phyloP scores from a whole-genome alignment of 2,329 filamentous ascomycete genomes.

The Eurotiales sp. region DNA sequence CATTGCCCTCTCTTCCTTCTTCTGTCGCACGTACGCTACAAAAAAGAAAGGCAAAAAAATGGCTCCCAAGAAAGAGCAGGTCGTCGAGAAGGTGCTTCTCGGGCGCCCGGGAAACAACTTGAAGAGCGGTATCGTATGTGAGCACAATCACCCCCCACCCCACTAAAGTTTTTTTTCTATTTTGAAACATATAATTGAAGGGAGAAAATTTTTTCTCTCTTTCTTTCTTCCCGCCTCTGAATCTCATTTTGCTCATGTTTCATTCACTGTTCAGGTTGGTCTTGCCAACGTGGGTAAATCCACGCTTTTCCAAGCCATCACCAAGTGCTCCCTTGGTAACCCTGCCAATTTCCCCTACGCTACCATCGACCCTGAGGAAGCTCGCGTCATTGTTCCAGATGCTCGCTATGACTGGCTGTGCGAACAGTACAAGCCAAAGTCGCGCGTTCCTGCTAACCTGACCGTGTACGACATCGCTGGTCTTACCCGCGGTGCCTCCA shows the following conservation, averaged over 20 bases:
- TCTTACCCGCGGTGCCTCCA: constrained; percentile 91
- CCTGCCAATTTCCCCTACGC: constrained; percentile 99
- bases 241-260: constrained; percentile 18
- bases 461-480: constrained; percentile 99
- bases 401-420: constrained; percentile 93
- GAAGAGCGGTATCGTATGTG: constrained; percentile 97
- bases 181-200: not conserved
- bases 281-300: constrained; percentile 99
- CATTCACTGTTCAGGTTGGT: constrained; percentile 70
- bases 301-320: constrained; percentile 98
- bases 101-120: constrained; percentile 95
- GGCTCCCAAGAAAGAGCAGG: constrained; percentile 89
- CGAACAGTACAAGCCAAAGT: constrained; percentile 97
- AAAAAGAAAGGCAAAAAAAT: constrained; percentile 68
- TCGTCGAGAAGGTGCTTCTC: constrained; percentile 94
- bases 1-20: constrained; percentile 40
- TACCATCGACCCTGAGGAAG: constrained; percentile 98
- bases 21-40: constrained; percentile 51
- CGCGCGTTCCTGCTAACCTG: constrained; percentile 90
- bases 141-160: constrained; percentile 35
- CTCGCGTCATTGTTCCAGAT: constrained; percentile 94
- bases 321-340: constrained; percentile 94
- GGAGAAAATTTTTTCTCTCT: no score
- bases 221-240: not conserved
- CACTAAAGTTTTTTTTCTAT: constrained; percentile 15